These are phyloP conservation scores for Ananas comosus DNA, from an alignment of 176 grass and related monocot species.

Conservation along the genomic window DNA sequence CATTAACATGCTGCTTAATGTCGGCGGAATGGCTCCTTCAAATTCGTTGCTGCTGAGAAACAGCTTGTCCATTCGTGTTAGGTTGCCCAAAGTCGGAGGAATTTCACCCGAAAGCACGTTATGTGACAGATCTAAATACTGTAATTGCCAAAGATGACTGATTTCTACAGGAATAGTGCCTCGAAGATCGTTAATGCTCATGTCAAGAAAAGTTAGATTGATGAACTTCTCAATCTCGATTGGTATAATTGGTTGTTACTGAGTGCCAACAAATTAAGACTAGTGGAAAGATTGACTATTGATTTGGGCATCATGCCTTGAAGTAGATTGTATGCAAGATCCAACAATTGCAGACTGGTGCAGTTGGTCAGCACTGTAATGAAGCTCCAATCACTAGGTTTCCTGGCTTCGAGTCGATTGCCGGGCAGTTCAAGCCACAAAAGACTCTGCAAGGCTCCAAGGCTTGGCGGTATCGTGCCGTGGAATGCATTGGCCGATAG, in stretches of 20 bases:
- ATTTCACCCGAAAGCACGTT: conserved; percentile 25
- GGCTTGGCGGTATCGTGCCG: conserved; percentile 20
- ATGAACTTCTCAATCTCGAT: conserved; percentile 26
- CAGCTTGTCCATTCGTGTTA: conserved; percentile 18
- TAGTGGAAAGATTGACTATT: conserved; percentile 28
- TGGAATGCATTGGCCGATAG: conserved; percentile 18
- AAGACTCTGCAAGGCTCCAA: conserved; percentile 25
- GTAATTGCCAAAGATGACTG: conserved; percentile 11
- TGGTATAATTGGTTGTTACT: conserved; percentile 10
- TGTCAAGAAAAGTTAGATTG: conserved; percentile 10
- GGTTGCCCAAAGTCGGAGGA: conserved; percentile 31
- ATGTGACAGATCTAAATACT: background rate
- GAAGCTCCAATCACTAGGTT: conserved; percentile 28
- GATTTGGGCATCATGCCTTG: conserved; percentile 26
- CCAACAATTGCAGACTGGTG: background rate
- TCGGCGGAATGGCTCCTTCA: conserved; percentile 25
- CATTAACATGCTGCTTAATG: conserved; percentile 18
- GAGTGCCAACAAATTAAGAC: conserved; percentile 3
- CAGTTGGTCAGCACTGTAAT: conserved; percentile 24
- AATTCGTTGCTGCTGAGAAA: conserved; percentile 22
- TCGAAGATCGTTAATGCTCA: conserved; percentile 24
- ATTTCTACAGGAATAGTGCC: conserved; percentile 19
- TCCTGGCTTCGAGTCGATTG: conserved; percentile 16
- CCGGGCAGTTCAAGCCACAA: background rate
- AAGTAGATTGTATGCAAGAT: conserved; percentile 11